Evolutionary conservation across 164 flowering plant species (phyloP).

Genomic region (Houttuynia cordata): DNA sequence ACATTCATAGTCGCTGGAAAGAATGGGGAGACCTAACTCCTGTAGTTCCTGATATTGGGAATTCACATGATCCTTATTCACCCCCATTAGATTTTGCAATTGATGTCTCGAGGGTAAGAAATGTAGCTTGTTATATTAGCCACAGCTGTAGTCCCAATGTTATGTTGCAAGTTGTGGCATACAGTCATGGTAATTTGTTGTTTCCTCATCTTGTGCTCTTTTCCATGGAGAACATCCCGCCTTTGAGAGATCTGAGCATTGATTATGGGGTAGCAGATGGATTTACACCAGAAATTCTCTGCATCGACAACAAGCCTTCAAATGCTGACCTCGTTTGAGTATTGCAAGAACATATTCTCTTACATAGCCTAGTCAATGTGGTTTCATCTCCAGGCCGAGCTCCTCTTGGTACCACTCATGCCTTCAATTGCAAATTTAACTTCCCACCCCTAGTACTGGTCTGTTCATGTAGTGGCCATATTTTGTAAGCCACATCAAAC

Average conservation of each 20-base stretch:
- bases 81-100: constrained; percentile 78
- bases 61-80: constrained; percentile 39
- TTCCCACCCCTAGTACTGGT: no score
- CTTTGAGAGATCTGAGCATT: constrained; percentile 76
- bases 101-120: constrained; percentile 81
- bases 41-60: constrained; percentile 33
- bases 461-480: no score
- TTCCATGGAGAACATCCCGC: constrained; percentile 90
- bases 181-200: constrained; percentile 53
- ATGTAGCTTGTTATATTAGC: constrained; percentile 82
- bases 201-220: constrained; percentile 88
- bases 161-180: constrained; percentile 65
- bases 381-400: no score
- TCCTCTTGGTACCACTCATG: no score
- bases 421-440: no score
- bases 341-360: constrained; percentile 6
- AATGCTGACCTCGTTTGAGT: constrained; percentile 5
- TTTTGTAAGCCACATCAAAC: no score
- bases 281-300: constrained; percentile 42
- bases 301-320: constrained; percentile 30
- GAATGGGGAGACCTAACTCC: constrained; percentile 89
- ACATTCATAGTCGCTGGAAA: constrained; percentile 50
- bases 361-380: no score
- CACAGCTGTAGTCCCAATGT: constrained; percentile 79
- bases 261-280: constrained; percentile 81